phyloP scores from a whole-genome alignment of 176 grass and related monocot genomes.

The Coix lacrymajobi region DNA sequence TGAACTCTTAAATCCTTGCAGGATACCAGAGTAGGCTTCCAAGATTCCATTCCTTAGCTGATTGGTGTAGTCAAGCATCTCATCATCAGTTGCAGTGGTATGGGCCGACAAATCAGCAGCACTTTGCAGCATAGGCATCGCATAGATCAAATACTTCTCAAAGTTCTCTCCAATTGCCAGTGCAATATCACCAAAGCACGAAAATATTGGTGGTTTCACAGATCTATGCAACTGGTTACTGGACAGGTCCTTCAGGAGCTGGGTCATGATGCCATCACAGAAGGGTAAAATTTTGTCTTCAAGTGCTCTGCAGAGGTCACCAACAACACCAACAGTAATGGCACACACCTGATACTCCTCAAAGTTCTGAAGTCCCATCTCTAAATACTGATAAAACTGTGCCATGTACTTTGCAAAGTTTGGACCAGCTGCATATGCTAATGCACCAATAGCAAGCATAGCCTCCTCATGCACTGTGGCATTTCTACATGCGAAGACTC shows the following conservation, averaged over 20 bases:
- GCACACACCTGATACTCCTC: conserved; percentile 93
- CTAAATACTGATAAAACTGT: conserved; percentile 82
- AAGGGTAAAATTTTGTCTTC: conserved; percentile 83
- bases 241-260: conserved; percentile 74
- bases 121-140: conserved; percentile 91
- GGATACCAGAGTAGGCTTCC: conserved; percentile 92
- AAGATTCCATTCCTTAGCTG: conserved; percentile 79
- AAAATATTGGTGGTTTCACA: conserved; percentile 83
- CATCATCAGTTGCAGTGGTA: conserved; percentile 58
- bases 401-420: conserved; percentile 85
- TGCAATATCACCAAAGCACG: conserved; percentile 85
- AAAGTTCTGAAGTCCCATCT: conserved; percentile 91
- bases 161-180: conserved; percentile 87
- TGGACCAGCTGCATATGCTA: conserved; percentile 74
- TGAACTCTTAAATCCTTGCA: conserved; percentile 88
- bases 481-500: conserved; percentile 73
- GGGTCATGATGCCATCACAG: conserved; percentile 88
- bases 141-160: conserved; percentile 87
- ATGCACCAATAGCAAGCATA: conserved; percentile 88
- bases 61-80: conserved; percentile 84
- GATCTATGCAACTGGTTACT: conserved; percentile 75
- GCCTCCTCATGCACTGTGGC: conserved; percentile 88
- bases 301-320: conserved; percentile 74
- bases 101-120: conserved; percentile 71
- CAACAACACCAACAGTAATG: conserved; percentile 82